These are phyloP conservation scores for Pyrenochaeta sp. DNA, from an alignment of 2,329 filamentous ascomycete species.

Conservation along the genomic window DNA sequence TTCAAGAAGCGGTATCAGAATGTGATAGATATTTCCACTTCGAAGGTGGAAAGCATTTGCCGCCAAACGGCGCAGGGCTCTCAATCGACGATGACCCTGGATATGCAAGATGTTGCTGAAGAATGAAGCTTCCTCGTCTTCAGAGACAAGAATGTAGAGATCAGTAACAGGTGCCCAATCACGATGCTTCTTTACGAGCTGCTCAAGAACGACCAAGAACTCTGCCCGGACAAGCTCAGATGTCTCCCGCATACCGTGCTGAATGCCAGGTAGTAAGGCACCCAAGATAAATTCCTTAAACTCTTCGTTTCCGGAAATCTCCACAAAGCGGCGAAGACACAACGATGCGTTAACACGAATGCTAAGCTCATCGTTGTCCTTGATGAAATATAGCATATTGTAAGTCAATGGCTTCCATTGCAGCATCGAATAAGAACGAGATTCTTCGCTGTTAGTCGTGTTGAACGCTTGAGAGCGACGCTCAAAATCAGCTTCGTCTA, in stretches of 20 bases:
- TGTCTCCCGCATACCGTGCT: slow-evolving; percentile 75
- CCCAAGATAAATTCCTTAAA: slow-evolving; percentile 68
- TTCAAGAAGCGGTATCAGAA: slow-evolving; percentile 90
- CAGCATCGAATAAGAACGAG: slow-evolving; percentile 66
- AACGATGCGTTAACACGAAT: slow-evolving; percentile 86
- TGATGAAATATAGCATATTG: slow-evolving; percentile 89
- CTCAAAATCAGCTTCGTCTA: slow-evolving; percentile 91
- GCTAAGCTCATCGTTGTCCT: slow-evolving; percentile 85
- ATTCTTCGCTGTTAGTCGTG: slow-evolving; percentile 71
- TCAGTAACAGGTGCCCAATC: slow-evolving; percentile 76
- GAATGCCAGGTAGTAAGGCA: slow-evolving; percentile 78
- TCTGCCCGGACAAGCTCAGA: slow-evolving; percentile 89
- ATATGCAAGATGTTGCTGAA: slow-evolving; percentile 94
- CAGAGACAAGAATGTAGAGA: slow-evolving; percentile 73
- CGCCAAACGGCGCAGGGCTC: slow-evolving; percentile 81
- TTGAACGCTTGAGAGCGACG: slow-evolving; percentile 80
- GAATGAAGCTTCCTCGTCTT: slow-evolving; percentile 83
- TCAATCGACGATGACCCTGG: slow-evolving; percentile 83
- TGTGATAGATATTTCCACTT: slow-evolving; percentile 81
- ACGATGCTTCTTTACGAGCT: slow-evolving; percentile 75
- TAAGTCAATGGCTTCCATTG: slow-evolving; percentile 90
- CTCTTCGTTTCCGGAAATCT: slow-evolving; percentile 58
- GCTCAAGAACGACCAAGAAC: slow-evolving; percentile 79
- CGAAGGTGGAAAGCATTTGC: slow-evolving; percentile 73
- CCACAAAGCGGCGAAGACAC: slow-evolving; percentile 79